These are phyloP conservation scores for Ogataea chonburiensis DNA, from an alignment of 805 yeast genomes.

Conservation along the genomic window DNA sequence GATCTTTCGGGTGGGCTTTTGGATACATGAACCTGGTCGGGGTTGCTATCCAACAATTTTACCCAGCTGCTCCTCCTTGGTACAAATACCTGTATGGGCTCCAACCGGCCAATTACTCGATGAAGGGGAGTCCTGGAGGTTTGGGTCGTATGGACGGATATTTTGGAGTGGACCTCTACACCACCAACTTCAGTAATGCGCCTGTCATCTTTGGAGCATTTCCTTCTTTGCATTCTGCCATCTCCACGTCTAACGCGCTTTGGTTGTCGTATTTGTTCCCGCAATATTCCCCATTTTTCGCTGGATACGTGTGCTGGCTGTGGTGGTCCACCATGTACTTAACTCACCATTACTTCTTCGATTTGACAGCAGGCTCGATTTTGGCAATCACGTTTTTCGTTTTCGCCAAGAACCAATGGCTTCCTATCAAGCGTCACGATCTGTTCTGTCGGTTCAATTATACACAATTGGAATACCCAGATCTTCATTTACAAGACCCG, in stretches of 20 bases:
- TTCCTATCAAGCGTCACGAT: slow-evolving; percentile 58
- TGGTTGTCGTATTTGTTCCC: slow-evolving; percentile 85
- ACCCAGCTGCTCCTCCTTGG: slow-evolving; percentile 98
- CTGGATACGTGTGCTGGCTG: slow-evolving; percentile 80
- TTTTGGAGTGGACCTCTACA: slow-evolving; percentile 76
- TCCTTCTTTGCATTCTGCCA: slow-evolving; percentile 83
- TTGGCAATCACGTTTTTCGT: slow-evolving; percentile 68
- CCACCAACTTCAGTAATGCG: slow-evolving; percentile 73
- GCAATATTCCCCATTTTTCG: slow-evolving; percentile 54
- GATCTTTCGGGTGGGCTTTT: slow-evolving; percentile 86
- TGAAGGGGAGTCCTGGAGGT: slow-evolving; percentile 94
- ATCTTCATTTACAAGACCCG: slow-evolving; percentile 38
- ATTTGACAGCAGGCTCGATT: slow-evolving; percentile 84
- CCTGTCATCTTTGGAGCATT: slow-evolving; percentile 85
- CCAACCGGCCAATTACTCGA: slow-evolving; percentile 81
- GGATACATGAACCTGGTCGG: slow-evolving; percentile 91
- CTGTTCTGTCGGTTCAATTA: slow-evolving; percentile 74
- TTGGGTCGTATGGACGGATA: slow-evolving; percentile 78
- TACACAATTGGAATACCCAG: slow-evolving; percentile 37
- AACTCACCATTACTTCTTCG: slow-evolving; percentile 93
- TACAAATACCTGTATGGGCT: slow-evolving; percentile 78
- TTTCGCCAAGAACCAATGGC: slow-evolving; percentile 58
- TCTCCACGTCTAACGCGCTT: slow-evolving; percentile 87
- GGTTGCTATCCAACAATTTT: slow-evolving; percentile 71
- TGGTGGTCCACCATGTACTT: slow-evolving; percentile 99